A percentile compares a stretch with the other conserved stretches of the same genome.
Evolutionary conservation across 2,329 filamentous ascomycete genomes (phyloP).

Genomic region (Thermoascus crustaceus): DNA sequence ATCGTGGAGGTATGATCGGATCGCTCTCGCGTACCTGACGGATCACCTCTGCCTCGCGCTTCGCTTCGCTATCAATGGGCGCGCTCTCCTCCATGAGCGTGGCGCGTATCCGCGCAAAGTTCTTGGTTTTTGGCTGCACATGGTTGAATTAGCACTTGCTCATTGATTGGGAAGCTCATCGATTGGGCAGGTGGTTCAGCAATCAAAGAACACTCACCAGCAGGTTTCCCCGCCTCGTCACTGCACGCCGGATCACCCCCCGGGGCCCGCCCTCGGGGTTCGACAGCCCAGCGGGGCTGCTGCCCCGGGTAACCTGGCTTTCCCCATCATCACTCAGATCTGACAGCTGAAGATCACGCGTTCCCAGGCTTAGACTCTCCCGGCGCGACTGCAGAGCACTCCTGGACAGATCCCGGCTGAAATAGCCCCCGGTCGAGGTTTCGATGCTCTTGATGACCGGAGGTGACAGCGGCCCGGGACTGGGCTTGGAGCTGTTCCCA

Average conservation of each 20-base stretch:
- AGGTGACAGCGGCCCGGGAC: slow-evolving; percentile 67
- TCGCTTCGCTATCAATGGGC: slow-evolving; percentile 79
- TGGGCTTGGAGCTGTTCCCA: slow-evolving; percentile 60
- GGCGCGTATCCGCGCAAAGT: slow-evolving; percentile 85
- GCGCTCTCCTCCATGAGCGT: slow-evolving; percentile 81
- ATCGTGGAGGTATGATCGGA: slow-evolving; percentile 46
- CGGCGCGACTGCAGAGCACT: slow-evolving; percentile 53
- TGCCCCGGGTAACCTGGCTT: slow-evolving; percentile 25
- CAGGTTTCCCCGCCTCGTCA: slow-evolving; percentile 81
- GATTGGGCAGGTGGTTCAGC: not conserved
- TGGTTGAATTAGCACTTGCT: slow-evolving; percentile 12
- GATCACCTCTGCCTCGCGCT: slow-evolving; percentile 89
- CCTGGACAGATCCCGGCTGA: slow-evolving; percentile 43
- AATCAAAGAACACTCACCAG: slow-evolving; percentile 50
- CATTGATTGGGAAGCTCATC: slow-evolving; percentile 2
- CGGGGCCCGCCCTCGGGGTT: slow-evolving; percentile 50
- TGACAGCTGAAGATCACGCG: slow-evolving; percentile 76
- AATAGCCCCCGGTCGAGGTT: slow-evolving; percentile 45
- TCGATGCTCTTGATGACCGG: slow-evolving; percentile 54
- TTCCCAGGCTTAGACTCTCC: slow-evolving; percentile 84
- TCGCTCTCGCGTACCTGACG: slow-evolving; percentile 91
- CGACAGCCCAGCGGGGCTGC: slow-evolving; percentile 25
- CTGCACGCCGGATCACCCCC: slow-evolving; percentile 71
- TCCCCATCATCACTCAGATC: slow-evolving; percentile 74
- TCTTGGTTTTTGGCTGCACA: slow-evolving; percentile 82